Base-by-base conservation (phyloP, 768 basidiomycete genomes). In the Amanita muscaria region DNA sequence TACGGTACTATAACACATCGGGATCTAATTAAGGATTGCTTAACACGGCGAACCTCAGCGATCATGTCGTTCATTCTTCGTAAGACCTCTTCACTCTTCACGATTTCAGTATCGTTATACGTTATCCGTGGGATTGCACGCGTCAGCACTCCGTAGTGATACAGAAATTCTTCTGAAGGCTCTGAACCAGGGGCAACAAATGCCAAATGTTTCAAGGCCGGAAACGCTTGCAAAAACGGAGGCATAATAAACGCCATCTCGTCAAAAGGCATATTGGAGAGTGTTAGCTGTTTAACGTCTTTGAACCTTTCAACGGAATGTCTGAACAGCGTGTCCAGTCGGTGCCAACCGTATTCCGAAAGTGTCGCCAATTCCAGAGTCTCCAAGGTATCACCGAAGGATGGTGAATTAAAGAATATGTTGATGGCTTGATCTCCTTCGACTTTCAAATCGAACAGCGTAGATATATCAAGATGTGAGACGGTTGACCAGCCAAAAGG, bases 191-290 rank as follows among this genome's bases (percentile, higher is more conserved):
- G 42, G 22, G 33, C 42, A 11, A 11, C 14, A 36, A 44, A 44
- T 14, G 19, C 42, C 14, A 44, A 23, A 23, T 24, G 22, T 25
- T 44, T 31, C 31, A 44, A 16, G 12, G 33, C 42, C 33, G 42
- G 42, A 14, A 44, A 44, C 2, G 42, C 42, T 14, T 44, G 23
- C 33, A 44, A 44, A n/a, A 44, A 44, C 19, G n/a, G n/a, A n/a
- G 23, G 31, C 8, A 22, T 33, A 35, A 34, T 33, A 15, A 44
- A 18, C 30, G 23, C 23, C 42, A 34, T 22, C 7, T 11, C n/a
- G 15, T 44, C 42, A 11, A 22, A 35, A 16, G 42, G 33, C 42
- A 44, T 44, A n/a, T 21, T 14, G 14, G 42, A 44, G 5, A 44
- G 33, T 31, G 14, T 35, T 14, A 44, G 15, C 22, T 15, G 33